Conservation (phyloP, 108 stramenopile species). For the Fragilariopsis cylindrus region DNA sequence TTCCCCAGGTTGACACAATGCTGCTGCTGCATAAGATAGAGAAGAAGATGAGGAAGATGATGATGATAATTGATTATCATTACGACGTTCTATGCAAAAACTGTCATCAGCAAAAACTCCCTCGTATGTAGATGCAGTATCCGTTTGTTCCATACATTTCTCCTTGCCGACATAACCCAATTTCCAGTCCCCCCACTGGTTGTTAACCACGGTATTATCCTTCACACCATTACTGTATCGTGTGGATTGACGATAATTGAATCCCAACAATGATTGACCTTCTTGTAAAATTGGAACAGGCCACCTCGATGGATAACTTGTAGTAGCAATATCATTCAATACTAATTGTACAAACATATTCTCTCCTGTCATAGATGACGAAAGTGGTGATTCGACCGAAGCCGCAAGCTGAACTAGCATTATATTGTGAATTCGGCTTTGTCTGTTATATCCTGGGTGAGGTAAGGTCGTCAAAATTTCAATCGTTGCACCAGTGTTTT, state of each 20-base stretch:
- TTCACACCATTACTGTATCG: not conserved
- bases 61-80: too few species aligned
- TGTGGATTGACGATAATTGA: not conserved
- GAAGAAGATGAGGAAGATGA: too few species aligned
- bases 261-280: not conserved
- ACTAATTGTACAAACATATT: not conserved
- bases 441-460: not conserved
- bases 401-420: not conserved
- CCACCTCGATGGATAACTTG: not conserved
- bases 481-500: not conserved
- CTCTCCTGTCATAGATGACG: not conserved
- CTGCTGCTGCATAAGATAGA: not conserved
- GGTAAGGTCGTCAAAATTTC: not conserved
- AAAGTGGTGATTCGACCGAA: not conserved
- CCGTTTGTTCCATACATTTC: not conserved
- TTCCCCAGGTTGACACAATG: not conserved
- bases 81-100: too few species aligned
- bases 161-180: not conserved
- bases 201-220: not conserved
- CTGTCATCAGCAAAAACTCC: too few species aligned
- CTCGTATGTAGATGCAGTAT: too few species aligned
- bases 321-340: not conserved
- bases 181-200: not conserved
- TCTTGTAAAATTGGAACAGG: not conserved
- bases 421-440: not conserved